Percentiles rank a stretch among this genome's conserved stretches.
Evolutionary conservation across 2,329 filamentous ascomycete species (phyloP).

Genomic region (Diaporthe sp.): DNA sequence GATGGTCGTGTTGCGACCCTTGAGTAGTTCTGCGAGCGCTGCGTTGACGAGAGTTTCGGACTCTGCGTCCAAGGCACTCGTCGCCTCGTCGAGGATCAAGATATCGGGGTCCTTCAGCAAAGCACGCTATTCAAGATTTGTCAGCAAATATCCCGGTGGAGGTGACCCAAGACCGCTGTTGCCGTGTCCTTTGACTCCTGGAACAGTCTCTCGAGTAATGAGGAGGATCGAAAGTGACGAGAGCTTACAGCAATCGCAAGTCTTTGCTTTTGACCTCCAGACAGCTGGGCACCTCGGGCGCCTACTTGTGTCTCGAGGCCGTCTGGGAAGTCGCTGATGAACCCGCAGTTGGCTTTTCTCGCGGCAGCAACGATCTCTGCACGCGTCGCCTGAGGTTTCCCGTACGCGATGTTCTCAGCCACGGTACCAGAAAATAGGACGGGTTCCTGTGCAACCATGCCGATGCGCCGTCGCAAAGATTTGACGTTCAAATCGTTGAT

Average conservation of each 20-base stretch:
- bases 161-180: neutral
- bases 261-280: slow-evolving; percentile 95
- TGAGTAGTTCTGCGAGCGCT: slow-evolving; percentile 82
- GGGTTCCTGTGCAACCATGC: slow-evolving; percentile 94
- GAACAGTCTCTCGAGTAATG: no score
- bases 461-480: slow-evolving; percentile 89
- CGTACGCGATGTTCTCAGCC: slow-evolving; percentile 92
- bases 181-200: neutral
- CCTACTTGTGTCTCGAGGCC: slow-evolving; percentile 95
- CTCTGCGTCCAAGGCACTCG: slow-evolving; percentile 94
- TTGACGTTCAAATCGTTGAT: slow-evolving; percentile 91
- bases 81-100: slow-evolving; percentile 95
- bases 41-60: slow-evolving; percentile 97
- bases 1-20: slow-evolving; percentile 93
- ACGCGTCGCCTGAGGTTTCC: slow-evolving; percentile 80
- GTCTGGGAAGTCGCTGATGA: slow-evolving; percentile 96
- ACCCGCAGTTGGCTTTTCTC: slow-evolving; percentile 92
- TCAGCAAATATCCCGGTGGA: neutral
- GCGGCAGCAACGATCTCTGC: slow-evolving; percentile 88
- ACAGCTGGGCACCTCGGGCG: slow-evolving; percentile 90
- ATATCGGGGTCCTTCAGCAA: slow-evolving; percentile 97
- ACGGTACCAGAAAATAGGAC: slow-evolving; percentile 90
- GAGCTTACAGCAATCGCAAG: slow-evolving; percentile 83
- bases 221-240: neutral
- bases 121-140: slow-evolving; percentile 63